A percentile compares a stretch with the other conserved stretches of the same genome.
Evolutionary conservation across 2,329 filamentous ascomycete genomes (phyloP).

Genomic region (Xylaria sp.): DNA sequence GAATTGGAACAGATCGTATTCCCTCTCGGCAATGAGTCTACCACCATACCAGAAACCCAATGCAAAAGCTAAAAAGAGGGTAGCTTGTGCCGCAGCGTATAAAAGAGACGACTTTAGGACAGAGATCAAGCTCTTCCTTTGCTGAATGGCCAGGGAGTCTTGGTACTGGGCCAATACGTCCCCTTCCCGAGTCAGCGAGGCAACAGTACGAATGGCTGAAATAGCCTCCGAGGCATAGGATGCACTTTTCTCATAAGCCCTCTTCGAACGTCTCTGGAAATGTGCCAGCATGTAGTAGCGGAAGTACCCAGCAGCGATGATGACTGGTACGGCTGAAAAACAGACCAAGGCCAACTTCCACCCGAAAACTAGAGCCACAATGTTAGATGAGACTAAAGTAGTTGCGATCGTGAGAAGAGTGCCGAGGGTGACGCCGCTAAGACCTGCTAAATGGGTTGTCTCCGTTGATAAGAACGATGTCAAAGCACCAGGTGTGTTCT

Average conservation of each 20-base stretch:
- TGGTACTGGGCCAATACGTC: conserved; percentile 83
- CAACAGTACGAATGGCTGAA: conserved; percentile 92
- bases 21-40: conserved; percentile 73
- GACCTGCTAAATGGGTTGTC: conserved; percentile 86
- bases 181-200: conserved; percentile 85
- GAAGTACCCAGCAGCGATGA: conserved; percentile 85
- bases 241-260: conserved; percentile 82
- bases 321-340: conserved; percentile 79
- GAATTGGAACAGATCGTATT: conserved; percentile 87
- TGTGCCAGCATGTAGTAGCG: conserved; percentile 85
- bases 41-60: conserved; percentile 95
- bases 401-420: conserved; percentile 84
- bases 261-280: conserved; percentile 83
- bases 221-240: conserved; percentile 94
- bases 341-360: conserved; percentile 92
- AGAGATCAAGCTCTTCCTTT: conserved; percentile 74
- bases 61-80: conserved; percentile 85
- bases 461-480: conserved; percentile 91
- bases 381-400: conserved; percentile 79
- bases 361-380: conserved; percentile 77
- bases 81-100: conserved; percentile 85
- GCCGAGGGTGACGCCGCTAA: conserved; percentile 88
- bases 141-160: conserved; percentile 72
- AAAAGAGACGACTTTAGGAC: conserved; percentile 80
- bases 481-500: conserved; percentile 88